Evolutionary conservation across 1,284 basidiomycete genomes (phyloP), one percentile per base, ranked within the genome.

Genomic region (Hemileia vastatrix): DNA sequence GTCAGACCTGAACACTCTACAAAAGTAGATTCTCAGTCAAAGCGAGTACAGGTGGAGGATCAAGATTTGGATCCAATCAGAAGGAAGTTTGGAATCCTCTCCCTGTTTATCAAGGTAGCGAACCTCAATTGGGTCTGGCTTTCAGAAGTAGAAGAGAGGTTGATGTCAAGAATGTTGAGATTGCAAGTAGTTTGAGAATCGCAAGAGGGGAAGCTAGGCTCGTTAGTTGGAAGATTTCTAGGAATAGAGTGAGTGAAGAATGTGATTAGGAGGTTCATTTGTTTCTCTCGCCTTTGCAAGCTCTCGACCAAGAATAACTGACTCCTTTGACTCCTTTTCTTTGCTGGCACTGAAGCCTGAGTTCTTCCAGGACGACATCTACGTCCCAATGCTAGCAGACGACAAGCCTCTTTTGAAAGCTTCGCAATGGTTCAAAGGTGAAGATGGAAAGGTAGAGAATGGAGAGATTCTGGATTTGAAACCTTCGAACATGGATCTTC

Each of bases 121-220:
- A 70, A 4, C 74, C 78, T 2, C 78, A 79, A 64, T 58, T 76
- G 8, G 78, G 75, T 0, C 70, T 77, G 8, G 70, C 70, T 1
- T 79, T 78, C 70, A 64, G 77, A 15, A 73, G 75, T 0, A 80
- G 79, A 67, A 56, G 70, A 19, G 52, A 63, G 21, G 72, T 77
- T 40, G 77, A 80, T 63, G 75, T 79, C 13, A 69, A 67, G 47
- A 73, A 90, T 78, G 87, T 91, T 23, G 83, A 86, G 73, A 87
- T 93, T 72, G 71, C 77, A 5, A 78, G 79, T 44, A 84, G 84
- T n/a, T 76, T 77, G 18, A 80, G 86, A 43, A 78, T 84, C 53
- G 90, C 92, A 18, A 87, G 89, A 76, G 91, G 90, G 77, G 89
- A 92, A 52, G 84, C 95, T 33, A 77, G 79, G 62, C 72, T 74